A percentile compares a stretch with the other conserved stretches of the same genome.
Conservation (phyloP, 2,329 filamentous ascomycete species). For the Pseudocercospora fijiensis region DNA sequence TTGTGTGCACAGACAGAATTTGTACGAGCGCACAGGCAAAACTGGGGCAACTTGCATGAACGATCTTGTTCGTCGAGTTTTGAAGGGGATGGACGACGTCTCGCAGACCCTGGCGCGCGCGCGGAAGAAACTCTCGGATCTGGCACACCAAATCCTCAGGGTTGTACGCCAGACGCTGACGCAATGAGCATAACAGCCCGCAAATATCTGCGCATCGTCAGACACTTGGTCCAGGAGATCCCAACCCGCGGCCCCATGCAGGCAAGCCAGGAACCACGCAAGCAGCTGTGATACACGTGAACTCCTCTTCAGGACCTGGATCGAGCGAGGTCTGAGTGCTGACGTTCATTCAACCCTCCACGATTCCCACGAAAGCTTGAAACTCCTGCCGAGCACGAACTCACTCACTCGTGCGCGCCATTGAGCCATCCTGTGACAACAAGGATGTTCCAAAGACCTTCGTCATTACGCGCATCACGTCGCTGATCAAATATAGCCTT, state of each 20-base stretch:
- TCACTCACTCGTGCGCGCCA: not conserved
- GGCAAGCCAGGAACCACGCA: not conserved
- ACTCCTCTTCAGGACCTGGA: not conserved
- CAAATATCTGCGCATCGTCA: not conserved
- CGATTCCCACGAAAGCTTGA: not conserved
- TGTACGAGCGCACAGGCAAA: too few species aligned
- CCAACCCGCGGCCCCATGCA: not conserved
- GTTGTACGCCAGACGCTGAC: not conserved
- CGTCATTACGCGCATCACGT: not conserved
- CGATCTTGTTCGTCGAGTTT: too few species aligned
- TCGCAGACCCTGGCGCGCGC: not conserved
- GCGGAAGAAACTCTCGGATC: not conserved
- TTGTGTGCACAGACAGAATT: too few species aligned
- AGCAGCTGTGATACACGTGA: not conserved
- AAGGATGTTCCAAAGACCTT: not conserved
- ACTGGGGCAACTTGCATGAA: too few species aligned
- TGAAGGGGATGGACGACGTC: too few species aligned
- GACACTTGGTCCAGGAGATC: not conserved
- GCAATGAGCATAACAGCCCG: not conserved
- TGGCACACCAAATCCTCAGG: not conserved
- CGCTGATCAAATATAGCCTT: not conserved
- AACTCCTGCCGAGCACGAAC: not conserved
- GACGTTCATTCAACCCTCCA: constrained; percentile 1
- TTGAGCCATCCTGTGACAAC: not conserved
- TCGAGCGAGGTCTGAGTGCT: not conserved